A percentile compares a stretch with the other conserved stretches of the same genome.
phyloP scores from a whole-genome alignment of 768 basidiomycete genomes.

The Suillus plorans region DNA sequence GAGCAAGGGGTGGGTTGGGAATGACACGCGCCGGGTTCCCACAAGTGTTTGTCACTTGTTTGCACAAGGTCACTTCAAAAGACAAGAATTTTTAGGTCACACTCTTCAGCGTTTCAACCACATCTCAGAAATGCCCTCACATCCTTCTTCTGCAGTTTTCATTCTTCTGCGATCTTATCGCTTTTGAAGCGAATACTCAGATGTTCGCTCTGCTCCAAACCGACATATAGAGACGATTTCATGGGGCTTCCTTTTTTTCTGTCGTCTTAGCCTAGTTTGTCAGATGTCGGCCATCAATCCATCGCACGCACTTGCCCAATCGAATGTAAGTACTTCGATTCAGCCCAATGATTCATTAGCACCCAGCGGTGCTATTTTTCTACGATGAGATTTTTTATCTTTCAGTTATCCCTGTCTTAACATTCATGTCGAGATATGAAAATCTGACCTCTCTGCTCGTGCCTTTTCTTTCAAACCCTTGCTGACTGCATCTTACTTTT shows the following conservation, averaged over 20 bases:
- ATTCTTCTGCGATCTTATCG: conserved; percentile 59
- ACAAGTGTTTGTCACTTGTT: neutral
- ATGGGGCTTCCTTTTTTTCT: neutral
- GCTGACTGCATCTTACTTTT: neutral
- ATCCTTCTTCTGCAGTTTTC: conserved; percentile 84
- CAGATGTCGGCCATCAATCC: neutral
- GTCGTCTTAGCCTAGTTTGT: neutral
- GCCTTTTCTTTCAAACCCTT: neutral
- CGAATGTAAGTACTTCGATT: neutral
- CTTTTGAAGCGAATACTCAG: neutral
- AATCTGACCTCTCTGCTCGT: conserved; percentile 7
- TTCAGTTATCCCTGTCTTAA: conserved; percentile 35
- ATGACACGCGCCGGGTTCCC: neutral
- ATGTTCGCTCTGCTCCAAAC: neutral
- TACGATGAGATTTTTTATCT: conserved; percentile 20
- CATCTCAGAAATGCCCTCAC: conserved; percentile 54
- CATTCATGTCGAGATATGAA: conserved; percentile 23
- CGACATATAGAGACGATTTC: neutral
- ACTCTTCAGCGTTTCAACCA: neutral
- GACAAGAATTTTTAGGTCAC: neutral
- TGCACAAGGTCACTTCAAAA: neutral
- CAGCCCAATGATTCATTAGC: neutral
- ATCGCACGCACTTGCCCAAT: neutral
- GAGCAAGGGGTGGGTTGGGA: too few relatives aligned
- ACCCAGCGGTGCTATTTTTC: neutral